A percentile compares a stretch with the other conserved stretches of the same genome.
Conservation (phyloP, 1,139 yeast genomes). For the Yamadazyma triangularis region DNA sequence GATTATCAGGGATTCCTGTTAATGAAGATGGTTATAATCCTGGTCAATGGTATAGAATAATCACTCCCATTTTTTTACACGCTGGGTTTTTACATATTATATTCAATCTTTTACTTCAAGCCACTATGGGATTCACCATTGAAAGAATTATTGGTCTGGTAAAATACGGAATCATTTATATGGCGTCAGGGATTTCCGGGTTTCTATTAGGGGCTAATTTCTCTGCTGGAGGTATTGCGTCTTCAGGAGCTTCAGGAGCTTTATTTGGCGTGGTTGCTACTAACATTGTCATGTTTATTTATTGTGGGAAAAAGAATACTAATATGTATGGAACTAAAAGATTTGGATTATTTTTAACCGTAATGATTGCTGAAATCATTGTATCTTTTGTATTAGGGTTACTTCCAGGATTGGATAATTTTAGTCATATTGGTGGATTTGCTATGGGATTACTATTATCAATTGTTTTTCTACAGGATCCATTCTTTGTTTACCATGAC, state of each 20-base stretch:
- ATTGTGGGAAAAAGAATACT: conserved; percentile 48
- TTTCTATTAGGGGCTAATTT: conserved; percentile 69
- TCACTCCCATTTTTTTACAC: conserved; percentile 70
- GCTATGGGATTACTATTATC: conserved; percentile 57
- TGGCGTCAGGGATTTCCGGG: conserved; percentile 64
- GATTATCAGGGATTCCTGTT: conserved; percentile 46
- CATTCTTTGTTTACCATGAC: conserved; percentile 44
- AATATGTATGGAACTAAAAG: conserved; percentile 41
- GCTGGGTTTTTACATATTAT: conserved; percentile 71
- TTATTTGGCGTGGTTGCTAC: conserved; percentile 67
- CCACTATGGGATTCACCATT: conserved; percentile 58
- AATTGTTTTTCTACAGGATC: conserved; percentile 53
- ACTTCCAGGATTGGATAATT: conserved; percentile 72
- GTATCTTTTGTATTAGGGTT: conserved; percentile 63
- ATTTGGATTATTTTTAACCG: conserved; percentile 39
- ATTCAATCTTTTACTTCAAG: conserved; percentile 59
- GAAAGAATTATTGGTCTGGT: conserved; percentile 57
- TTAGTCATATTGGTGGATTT: conserved; percentile 76
- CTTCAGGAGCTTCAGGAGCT: conserved; percentile 76
- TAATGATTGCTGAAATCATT: conserved; percentile 54
- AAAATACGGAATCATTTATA: conserved; percentile 53
- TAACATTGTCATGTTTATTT: conserved; percentile 53
- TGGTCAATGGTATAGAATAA: conserved; percentile 66
- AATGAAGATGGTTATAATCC: conserved; percentile 35
- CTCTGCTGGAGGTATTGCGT: conserved; percentile 65